Evolutionary conservation across 495 filamentous ascomycete species (phyloP).

Genomic region (Podospora sp.): DNA sequence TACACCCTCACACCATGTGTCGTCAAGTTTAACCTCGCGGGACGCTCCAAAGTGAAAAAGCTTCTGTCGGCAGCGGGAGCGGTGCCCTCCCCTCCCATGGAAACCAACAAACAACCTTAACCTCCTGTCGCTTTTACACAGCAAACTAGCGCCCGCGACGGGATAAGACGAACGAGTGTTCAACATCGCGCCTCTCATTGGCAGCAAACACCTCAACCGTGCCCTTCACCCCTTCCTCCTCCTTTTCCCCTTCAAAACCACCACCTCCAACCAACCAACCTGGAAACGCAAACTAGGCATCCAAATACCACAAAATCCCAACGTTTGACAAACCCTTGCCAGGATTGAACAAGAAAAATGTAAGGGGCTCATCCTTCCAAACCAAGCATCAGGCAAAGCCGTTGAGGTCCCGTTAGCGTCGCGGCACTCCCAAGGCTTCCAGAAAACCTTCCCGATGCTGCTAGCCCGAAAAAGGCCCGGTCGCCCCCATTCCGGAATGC

Average conservation of each 20-base stretch:
- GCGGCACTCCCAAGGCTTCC: not conserved
- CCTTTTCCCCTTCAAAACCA: not conserved
- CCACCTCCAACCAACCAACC: not conserved
- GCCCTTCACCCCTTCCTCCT: no score
- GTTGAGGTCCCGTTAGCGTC: no score
- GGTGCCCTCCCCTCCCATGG: not conserved
- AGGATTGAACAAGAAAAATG: not conserved
- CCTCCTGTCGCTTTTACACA: not conserved
- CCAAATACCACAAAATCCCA: no score
- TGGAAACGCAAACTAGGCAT: no score
- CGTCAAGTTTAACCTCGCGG: not conserved
- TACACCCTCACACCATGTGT: not conserved
- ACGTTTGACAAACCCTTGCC: not conserved
- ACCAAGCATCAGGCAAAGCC: not conserved
- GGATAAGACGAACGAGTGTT: not conserved
- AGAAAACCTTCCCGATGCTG: not conserved
- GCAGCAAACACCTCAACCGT: no score
- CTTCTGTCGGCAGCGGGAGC: not conserved
- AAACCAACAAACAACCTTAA: not conserved
- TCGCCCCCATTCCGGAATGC: conserved; percentile 12
- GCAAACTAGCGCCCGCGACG: not conserved
- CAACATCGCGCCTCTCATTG: no score
- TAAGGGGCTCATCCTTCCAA: not conserved
- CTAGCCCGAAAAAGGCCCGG: not conserved
- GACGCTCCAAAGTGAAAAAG: not conserved